Percentiles rank a stretch among this genome's conserved stretches.
phyloP scores from a whole-genome alignment of 164 flowering plant genomes.

The Pachysandra terminalis region DNA sequence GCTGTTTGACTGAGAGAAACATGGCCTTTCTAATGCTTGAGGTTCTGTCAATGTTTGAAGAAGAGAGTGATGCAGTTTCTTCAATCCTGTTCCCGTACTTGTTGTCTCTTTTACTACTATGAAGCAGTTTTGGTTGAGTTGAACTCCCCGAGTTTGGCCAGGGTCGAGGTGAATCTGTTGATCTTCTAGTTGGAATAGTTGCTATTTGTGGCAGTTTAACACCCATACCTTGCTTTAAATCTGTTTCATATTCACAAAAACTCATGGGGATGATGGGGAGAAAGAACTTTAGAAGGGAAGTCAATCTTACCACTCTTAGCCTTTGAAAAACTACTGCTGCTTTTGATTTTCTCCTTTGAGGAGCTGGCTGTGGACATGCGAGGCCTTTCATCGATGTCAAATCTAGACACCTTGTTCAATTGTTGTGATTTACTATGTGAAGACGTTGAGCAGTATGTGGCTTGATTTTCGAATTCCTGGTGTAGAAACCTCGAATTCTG shows the following conservation, averaged over 20 bases:
- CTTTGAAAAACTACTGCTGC: constrained; percentile 7
- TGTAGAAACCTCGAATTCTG: constrained; percentile 11
- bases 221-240: not conserved
- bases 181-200: constrained; percentile 23
- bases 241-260: constrained; percentile 4
- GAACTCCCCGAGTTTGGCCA: constrained; percentile 6
- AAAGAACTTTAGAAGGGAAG: not conserved
- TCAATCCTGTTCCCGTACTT: not conserved
- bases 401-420: constrained; percentile 4
- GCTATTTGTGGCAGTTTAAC: constrained; percentile 2
- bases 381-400: constrained; percentile 1
- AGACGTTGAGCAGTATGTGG: not conserved
- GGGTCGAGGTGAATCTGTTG: constrained; percentile 15
- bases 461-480: constrained; percentile 1
- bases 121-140: constrained; percentile 1
- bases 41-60: constrained; percentile 17
- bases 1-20: constrained; percentile 30
- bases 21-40: constrained; percentile 34
- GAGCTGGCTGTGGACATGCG: constrained; percentile 7
- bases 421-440: constrained; percentile 19
- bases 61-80: not conserved
- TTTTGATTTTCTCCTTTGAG: constrained; percentile 10
- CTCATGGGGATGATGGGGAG: not conserved
- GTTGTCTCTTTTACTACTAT: constrained; percentile 2
- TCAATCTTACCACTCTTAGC: constrained; percentile 12